Conservation (phyloP, 345 rosid species). For the Brassica cretica region DNA sequence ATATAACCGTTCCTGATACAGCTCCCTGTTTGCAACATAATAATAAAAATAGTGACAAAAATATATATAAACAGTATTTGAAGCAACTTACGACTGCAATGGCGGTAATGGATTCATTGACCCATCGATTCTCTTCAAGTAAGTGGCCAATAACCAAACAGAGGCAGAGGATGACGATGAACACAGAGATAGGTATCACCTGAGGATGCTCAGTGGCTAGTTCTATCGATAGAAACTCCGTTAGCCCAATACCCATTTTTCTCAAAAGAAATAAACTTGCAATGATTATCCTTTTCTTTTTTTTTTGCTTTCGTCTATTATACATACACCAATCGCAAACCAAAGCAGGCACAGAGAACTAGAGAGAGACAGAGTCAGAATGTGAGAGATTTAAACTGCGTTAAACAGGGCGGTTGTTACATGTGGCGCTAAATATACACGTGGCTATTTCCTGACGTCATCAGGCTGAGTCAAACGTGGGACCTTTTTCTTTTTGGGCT, state of each 20-base stretch:
- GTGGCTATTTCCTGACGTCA: conserved; percentile 2
- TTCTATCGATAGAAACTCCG: conserved; percentile 13
- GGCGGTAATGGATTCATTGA: conserved; percentile 90
- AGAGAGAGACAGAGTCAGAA: conserved; percentile 15
- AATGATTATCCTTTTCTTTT: neutral
- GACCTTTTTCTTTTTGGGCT: neutral
- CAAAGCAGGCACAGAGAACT: conserved; percentile 8
- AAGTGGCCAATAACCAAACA: conserved; percentile 80
- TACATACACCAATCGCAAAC: conserved; percentile 9
- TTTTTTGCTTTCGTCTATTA: neutral
- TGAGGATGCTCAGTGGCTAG: conserved; percentile 44
- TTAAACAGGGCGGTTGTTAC: conserved; percentile 30
- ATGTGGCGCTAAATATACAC: conserved; percentile 32
- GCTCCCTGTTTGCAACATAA: conserved; percentile 52
- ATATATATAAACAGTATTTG: neutral
- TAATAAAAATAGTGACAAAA: conserved; percentile 1
- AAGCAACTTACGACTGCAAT: conserved; percentile 57
- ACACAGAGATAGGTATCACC: conserved; percentile 74
- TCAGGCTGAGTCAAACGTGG: conserved; percentile 4
- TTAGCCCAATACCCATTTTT: conserved; percentile 32
- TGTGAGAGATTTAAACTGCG: conserved; percentile 32
- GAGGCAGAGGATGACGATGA: conserved; percentile 75
- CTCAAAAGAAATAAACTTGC: neutral
- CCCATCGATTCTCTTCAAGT: conserved; percentile 86
- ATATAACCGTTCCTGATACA: conserved; percentile 57